phyloP scores from a whole-genome alignment of 805 yeast species.

The Candida germanica region DNA sequence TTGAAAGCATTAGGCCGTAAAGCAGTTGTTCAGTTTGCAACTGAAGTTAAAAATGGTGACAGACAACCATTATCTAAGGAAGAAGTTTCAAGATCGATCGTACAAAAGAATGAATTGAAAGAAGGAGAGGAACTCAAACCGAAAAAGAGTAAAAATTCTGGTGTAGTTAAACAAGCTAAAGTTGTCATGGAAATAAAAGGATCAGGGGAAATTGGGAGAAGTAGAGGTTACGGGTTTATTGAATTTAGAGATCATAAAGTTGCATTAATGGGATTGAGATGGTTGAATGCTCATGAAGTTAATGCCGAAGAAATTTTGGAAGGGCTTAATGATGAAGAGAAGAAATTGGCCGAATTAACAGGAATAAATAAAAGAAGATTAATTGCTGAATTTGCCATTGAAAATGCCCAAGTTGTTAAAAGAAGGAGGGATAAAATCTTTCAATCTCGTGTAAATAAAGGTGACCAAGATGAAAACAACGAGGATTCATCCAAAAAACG shows the following conservation, averaged over 20 bases:
- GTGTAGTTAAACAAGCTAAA: constrained; percentile 92
- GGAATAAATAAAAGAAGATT: constrained; percentile 64
- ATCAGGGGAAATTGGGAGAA: constrained; percentile 80
- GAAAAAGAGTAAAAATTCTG: constrained; percentile 70
- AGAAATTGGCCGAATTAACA: constrained; percentile 51
- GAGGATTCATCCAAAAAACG: constrained; percentile 10
- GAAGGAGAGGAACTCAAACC: constrained; percentile 30
- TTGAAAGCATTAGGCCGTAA: constrained; percentile 90
- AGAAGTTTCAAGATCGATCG: constrained; percentile 76
- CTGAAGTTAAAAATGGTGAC: constrained; percentile 67
- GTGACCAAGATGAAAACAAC: constrained; percentile 24
- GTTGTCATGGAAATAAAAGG: constrained; percentile 91
- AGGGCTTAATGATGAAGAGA: constrained; percentile 70
- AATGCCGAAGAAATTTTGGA: constrained; percentile 63
- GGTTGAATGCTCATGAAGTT: constrained; percentile 93
- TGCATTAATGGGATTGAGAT: constrained; percentile 94
- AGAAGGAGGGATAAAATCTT: constrained; percentile 74
- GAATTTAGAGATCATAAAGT: constrained; percentile 89
- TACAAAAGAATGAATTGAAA: constrained; percentile 49
- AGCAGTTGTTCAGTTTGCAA: constrained; percentile 92
- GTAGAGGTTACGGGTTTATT: constrained; percentile 95
- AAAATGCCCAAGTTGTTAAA: constrained; percentile 89
- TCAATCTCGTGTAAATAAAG: constrained; percentile 17
- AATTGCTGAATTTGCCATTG: constrained; percentile 93
- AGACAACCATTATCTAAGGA: constrained; percentile 90